These are phyloP conservation scores for Scleroderma bovista DNA, from an alignment of 768 basidiomycete genomes.

Conservation along the genomic window DNA sequence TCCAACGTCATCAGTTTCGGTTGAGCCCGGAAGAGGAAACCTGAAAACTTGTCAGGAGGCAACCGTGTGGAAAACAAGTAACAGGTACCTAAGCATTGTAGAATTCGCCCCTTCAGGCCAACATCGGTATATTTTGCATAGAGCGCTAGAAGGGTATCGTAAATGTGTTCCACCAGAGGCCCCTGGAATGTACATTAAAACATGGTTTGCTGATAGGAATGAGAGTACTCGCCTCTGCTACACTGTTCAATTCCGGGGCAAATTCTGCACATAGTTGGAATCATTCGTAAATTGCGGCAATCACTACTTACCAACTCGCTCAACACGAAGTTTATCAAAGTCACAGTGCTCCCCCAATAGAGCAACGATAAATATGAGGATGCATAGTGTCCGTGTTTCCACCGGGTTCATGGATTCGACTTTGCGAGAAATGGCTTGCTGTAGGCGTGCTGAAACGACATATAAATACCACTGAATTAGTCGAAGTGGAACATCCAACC, in stretches of 20 bases:
- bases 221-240: constrained; percentile 43
- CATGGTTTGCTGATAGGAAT: not conserved
- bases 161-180: constrained; percentile 81
- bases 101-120: constrained; percentile 59
- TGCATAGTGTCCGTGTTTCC: constrained; percentile 52
- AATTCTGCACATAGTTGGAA: constrained; percentile 37
- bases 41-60: constrained; percentile 32
- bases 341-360: constrained; percentile 86
- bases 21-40: constrained; percentile 88
- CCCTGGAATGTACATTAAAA: constrained; percentile 36
- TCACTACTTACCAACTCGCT: constrained; percentile 48
- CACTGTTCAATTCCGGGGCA: constrained; percentile 48
- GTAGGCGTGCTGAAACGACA: constrained; percentile 48
- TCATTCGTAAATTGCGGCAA: not conserved
- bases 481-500: constrained; percentile 32
- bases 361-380: constrained; percentile 80
- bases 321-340: constrained; percentile 70
- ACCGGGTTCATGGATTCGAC: constrained; percentile 37
- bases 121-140: constrained; percentile 61
- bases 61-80: not conserved
- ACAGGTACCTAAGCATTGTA: constrained; percentile 78
- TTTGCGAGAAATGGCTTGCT: constrained; percentile 45
- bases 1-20: constrained; percentile 87
- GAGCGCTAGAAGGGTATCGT: constrained; percentile 61
- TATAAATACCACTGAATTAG: constrained; percentile 3